Base-by-base conservation (phyloP, 2,329 filamentous ascomycete species). In the Calonectria crousiana region DNA sequence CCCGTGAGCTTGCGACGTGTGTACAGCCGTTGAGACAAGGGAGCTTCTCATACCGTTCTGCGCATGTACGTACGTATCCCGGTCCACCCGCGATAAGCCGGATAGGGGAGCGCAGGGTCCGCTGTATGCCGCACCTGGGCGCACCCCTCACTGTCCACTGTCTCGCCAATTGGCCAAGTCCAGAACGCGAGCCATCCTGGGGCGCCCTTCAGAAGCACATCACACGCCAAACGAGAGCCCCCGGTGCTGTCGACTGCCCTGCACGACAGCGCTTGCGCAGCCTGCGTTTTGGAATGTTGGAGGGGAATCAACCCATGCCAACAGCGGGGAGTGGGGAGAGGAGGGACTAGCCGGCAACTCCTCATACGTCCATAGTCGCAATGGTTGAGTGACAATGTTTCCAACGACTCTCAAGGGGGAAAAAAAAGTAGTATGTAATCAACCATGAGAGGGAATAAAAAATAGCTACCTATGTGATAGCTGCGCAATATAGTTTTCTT, bases 381-480 rank as follows among this genome's bases (percentile, higher is more conserved):
- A 36, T 36, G 52, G 28, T 32, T n/a, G 34, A 49, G 49, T 56
- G 52, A 67, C 62, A 52, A 52, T 18, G 38, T 62, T 73, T 30
- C 66, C 38, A 53, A 52, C 51, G 62, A 47, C 41, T 67, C 49
- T 23, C 20, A 8, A 20, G 38, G 3, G 14, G 26, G 47, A 58
- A 68, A 56, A 67, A 58, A 65, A 49, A 23, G 51, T 58, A 32
- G 53, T 72, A 62, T 58, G 70, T 72, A 60, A 68, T 72, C 64
- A 72, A 41, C 41, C 64, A 47, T 34, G 47, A 34, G 38, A 28
- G 18, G 8, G 8, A 32, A 32, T 16, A 68, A 68, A 68, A 51
- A 65, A 20, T 38, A 53, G 28, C 47, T 41, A 18, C 16, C 38
- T 20, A 20, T 26, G 32, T n/a, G 32, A 44, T 32, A 64, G 51